Evolutionary conservation across 495 filamentous ascomycete species (phyloP), one percentile per base, ranked within the genome.

Genomic region (Umbilicaria muhlenbergii): DNA sequence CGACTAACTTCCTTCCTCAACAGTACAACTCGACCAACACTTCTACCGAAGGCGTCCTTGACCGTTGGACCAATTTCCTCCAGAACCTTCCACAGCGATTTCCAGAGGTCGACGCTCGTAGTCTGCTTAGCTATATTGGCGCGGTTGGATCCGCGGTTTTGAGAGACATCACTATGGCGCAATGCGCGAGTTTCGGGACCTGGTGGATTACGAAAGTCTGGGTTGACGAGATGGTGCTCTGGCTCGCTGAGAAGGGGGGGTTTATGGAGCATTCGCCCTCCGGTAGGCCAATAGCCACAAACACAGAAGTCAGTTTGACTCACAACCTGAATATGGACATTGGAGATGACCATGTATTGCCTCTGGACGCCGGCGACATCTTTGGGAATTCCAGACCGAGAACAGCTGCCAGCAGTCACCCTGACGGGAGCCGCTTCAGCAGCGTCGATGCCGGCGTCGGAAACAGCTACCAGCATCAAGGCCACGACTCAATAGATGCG

Each of bases 161-260:
- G 57, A 69, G 84, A 34, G 84, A 88, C 51, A 69, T 89, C 44
- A 95, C 89, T 7, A 77, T 95, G 17, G 73, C 73, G 18, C 78
- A 82, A 46, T 86, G 83, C 10, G 74, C 78, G 46, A 93, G 84
- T 52, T 98, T 94, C 55, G 86, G 85, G 12, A 79, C 83, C 2
- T 98, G 91, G 91, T 95, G 91, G 86, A 81, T 94, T 42, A 87
- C 85, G n/a, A 94, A 95, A 57, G 86, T 88, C 41, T 98, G 87
- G 69, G 74, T 98, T 42, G 89, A 95, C 57, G 91, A 95, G 62
- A 92, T 93, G 87, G 76, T 87, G 52, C 64, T 79, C 33, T 96
- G 91, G 75, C 69, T 92, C 51, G 88, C 86, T 0, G 86, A 94
- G 53, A 81, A 87, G 44, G 91, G 91, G 15, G 91, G 91, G 0